Conservation (phyloP, 352 stramenopile species). For the Sclerospora graminicola region DNA sequence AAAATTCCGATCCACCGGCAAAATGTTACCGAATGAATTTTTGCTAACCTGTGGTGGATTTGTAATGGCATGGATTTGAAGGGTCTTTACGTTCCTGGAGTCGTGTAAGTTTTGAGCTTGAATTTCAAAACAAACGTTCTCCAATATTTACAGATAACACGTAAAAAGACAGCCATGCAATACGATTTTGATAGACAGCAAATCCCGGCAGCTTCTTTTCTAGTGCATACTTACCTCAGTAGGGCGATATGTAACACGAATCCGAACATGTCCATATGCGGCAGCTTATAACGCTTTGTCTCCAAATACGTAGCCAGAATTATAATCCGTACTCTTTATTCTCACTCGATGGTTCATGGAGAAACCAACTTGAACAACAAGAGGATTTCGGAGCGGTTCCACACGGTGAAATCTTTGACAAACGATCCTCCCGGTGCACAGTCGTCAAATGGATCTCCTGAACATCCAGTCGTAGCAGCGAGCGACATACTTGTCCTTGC, state of each 20-base stretch:
- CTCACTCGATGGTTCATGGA: conserved; percentile 53
- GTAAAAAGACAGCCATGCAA: conserved; percentile 5
- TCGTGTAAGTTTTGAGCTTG: conserved; percentile 82
- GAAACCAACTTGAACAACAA: conserved; percentile 80
- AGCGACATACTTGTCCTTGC: conserved; percentile 76
- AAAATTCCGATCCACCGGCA: too few species aligned
- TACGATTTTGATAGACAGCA: neutral
- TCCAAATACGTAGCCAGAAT: conserved; percentile 74
- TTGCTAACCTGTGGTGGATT: conserved; percentile 75
- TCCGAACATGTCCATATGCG: conserved; percentile 76
- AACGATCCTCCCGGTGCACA: conserved; percentile 80
- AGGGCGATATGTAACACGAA: conserved; percentile 80
- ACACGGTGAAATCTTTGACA: conserved; percentile 86
- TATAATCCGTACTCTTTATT: conserved; percentile 76
- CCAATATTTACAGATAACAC: conserved; percentile 36
- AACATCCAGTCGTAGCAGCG: conserved; percentile 70
- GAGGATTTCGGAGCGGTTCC: conserved; percentile 84
- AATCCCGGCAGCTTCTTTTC: neutral
- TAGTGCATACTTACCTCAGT: conserved; percentile 40
- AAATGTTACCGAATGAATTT: too few species aligned
- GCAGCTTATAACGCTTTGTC: conserved; percentile 73
- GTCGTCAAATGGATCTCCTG: conserved; percentile 84
- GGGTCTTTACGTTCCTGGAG: conserved; percentile 75
- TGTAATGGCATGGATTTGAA: conserved; percentile 78
- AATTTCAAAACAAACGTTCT: conserved; percentile 80